These are phyloP conservation scores for Phytophthora meadii DNA, from an alignment of 352 stramenopile genomes.

Conservation along the genomic window DNA sequence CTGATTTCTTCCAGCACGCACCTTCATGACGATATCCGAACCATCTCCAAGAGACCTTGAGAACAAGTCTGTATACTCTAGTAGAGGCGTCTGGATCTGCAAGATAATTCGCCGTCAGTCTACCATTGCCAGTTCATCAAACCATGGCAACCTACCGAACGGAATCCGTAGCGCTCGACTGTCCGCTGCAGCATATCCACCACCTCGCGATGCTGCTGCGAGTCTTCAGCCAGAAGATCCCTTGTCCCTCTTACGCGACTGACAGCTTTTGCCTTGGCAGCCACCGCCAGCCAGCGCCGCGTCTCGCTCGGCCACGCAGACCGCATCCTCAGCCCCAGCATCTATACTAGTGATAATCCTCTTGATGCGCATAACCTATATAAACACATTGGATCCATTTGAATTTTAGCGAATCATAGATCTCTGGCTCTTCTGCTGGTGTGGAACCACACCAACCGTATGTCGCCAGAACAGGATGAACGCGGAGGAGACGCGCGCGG, in stretches of 20 bases:
- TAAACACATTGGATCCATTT: background rate
- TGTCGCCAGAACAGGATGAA: constrained; percentile 22
- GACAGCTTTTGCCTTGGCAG: constrained; percentile 42
- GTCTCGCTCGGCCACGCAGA: constrained; percentile 2
- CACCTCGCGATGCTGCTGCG: constrained; percentile 71
- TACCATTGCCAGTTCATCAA: background rate
- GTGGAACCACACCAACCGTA: background rate
- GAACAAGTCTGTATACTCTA: constrained; percentile 91
- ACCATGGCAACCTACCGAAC: constrained; percentile 42
- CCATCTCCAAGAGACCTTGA: constrained; percentile 80
- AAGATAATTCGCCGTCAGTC: background rate
- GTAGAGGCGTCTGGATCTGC: constrained; percentile 82
- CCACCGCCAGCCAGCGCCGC: constrained; percentile 32
- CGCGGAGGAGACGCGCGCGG: background rate
- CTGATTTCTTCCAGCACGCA: constrained; percentile 14
- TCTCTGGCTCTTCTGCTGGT: constrained; percentile 11
- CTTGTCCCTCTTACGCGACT: constrained; percentile 77
- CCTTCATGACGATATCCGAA: constrained; percentile 91
- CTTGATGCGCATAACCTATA: too few relatives aligned
- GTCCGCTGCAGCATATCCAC: constrained; percentile 60
- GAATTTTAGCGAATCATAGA: constrained; percentile 25
- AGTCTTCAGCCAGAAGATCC: constrained; percentile 71
- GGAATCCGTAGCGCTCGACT: constrained; percentile 80
- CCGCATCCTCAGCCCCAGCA: constrained; percentile 15
- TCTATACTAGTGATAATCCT: background rate